Base-by-base conservation (phyloP, 805 yeast genomes). In the Ogataea nitratoaversa region DNA sequence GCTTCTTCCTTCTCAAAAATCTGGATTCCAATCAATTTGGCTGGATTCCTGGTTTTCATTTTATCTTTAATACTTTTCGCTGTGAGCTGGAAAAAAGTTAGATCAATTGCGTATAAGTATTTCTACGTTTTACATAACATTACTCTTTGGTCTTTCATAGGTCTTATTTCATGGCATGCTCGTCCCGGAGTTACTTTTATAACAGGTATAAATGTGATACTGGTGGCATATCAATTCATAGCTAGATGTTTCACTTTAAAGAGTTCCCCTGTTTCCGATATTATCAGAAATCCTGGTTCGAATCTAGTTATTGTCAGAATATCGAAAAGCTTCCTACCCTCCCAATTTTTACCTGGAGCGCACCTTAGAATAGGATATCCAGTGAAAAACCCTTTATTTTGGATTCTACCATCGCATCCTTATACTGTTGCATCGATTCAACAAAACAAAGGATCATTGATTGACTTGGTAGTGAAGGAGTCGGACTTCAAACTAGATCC, bases 331-430 rank as follows among this genome's bases (percentile, higher is more conserved):
- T 7, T 45, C 34, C 39, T 65, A 16, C 55, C 57, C 7, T 34
- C 31, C 6, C 32, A 43, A n/a, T 67, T 59, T 53, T 41, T 53
- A 5, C 77, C 86, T 0, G 86, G 79, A 0, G 70, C 81, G 1
- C 90, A 83, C 50, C 38, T 82, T 2, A 62, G 89, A 48, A 43
- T 80, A 2, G 70, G 74, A 3, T 54, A 59, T 9, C 41, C 59
- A 2, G 57, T 63, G 17, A 48, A 63, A 17, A 62, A 68, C 38
- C 68, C 68, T 2, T 56, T 70, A 39, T 67, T 59, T 38, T 71
- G 78, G 73, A 19, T 81, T 2, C 55, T 66, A 5, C 79, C 91
- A 7, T 66, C 83, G 2, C 90, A 83, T 54, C 90, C 91, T 2
- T 84, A 69, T 51, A 79, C 89, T 0, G 65, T 82, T 11, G 75